A percentile compares a stretch with the other conserved stretches of the same genome.
These are phyloP conservation scores for Closterium sp. DNA, from an alignment of 139 green algal genomes.

Conservation along the genomic window DNA sequence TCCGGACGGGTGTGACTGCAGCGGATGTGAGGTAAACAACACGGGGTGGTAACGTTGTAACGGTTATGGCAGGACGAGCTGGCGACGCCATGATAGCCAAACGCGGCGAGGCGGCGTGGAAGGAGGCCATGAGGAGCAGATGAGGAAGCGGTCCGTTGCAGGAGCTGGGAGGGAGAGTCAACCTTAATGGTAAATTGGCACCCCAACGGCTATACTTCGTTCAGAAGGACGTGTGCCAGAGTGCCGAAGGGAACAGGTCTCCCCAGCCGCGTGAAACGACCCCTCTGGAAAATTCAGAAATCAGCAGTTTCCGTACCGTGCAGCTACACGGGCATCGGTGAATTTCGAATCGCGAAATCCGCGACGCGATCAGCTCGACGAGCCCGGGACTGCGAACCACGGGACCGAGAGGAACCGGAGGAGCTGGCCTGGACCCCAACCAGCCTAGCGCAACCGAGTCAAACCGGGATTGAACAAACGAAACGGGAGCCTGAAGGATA, in stretches of 20 bases:
- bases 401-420: background rate
- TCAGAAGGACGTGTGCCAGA: too few relatives aligned
- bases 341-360: background rate
- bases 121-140: background rate
- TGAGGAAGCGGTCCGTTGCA: too few relatives aligned
- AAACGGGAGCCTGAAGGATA: background rate
- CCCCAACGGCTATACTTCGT: too few relatives aligned
- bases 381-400: background rate
- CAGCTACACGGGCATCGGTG: too few relatives aligned
- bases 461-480: background rate
- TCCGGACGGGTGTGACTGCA: background rate
- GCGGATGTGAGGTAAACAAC: background rate
- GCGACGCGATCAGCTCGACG: background rate
- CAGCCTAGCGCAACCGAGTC: background rate
- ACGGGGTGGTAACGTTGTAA: background rate
- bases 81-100: background rate
- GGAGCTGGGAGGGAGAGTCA: too few relatives aligned
- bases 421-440: background rate
- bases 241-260: too few relatives aligned
- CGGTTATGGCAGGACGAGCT: background rate
- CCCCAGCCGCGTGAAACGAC: too few relatives aligned
- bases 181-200: too few relatives aligned
- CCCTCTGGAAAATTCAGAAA: too few relatives aligned
- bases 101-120: background rate
- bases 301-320: too few relatives aligned